Base-by-base conservation (phyloP, 225 moss, liverwort and hornwort genomes). In the Ulota crispa region DNA sequence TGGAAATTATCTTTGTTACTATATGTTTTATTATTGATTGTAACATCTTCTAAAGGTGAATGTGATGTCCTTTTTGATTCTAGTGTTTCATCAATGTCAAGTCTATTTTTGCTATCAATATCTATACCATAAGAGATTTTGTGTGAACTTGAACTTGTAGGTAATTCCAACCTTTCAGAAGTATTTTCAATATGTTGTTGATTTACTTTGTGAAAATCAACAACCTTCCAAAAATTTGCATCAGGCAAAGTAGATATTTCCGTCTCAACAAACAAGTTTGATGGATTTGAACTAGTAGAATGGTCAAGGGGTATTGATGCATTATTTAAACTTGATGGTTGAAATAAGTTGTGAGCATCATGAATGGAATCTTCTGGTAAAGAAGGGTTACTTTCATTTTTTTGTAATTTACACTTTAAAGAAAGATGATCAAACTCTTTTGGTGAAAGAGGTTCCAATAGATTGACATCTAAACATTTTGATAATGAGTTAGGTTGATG, bases 21-120 rank as follows among this genome's bases (percentile, higher is more conserved):
- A 52, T 61, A 9, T 2, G 23, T 42, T 32, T 66, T 37, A 16
- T 26, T 45, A 39, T 26, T 0, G 0, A 15, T 75, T 69, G 21
- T 11, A 13, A 28, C 16, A 54, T 54, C 15, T 43, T 32, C 53
- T 68, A 39, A 20, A 73, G 72, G 20, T 1, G 1, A 31, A 56
- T 12, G 30, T 36, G 9, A 6, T 11, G 26, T 13, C 11, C 14
- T 31, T 57, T 82, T 53, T 64, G 61, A 56, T 0, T 63, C 28
- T 20, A 73, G 9, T 7, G 1, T 15, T 47, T 79, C 34, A 3
- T 78, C 11, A 1, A 54, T 27, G 10, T 18, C n/a, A 32, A 19
- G 78, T 7, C 9, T 64, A 26, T 19, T 63, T 34, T 50, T 77
- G 10, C 21, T 47, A 70, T 87, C 83, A 77, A 87, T 79, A 76